Percentiles rank a stretch among this genome's conserved stretches.
phyloP scores from a whole-genome alignment of 2,329 filamentous ascomycete species.

The Plectosphaerella cucumerina region DNA sequence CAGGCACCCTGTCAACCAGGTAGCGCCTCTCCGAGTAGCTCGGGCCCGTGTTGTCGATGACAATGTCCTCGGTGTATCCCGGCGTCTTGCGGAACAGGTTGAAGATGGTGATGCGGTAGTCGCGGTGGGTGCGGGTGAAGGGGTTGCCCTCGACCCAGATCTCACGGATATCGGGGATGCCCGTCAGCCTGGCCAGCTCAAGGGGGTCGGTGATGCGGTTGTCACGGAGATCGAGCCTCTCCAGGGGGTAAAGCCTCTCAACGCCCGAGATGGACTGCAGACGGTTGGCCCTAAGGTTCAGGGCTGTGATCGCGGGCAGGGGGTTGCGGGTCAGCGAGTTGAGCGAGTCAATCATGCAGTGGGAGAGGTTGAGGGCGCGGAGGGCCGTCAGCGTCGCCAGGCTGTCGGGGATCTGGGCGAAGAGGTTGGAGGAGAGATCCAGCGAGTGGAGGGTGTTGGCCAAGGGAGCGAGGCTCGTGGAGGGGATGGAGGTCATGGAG shows the following conservation, averaged over 20 bases:
- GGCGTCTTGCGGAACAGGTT: conserved; percentile 90
- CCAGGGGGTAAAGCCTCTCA: conserved; percentile 81
- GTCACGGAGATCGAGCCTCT: conserved; percentile 86
- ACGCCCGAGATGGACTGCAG: conserved; percentile 84
- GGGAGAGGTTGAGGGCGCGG: conserved; percentile 88
- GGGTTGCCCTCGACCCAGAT: conserved; percentile 92
- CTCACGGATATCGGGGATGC: conserved; percentile 86
- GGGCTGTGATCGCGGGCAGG: conserved; percentile 85
- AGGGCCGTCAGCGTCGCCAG: conserved; percentile 80
- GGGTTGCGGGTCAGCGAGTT: conserved; percentile 83
- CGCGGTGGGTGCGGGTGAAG: conserved; percentile 80
- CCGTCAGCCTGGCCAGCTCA: conserved; percentile 83
- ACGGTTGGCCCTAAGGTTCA: conserved; percentile 88
- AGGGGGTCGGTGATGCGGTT: conserved; percentile 88
- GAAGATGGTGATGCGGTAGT: conserved; percentile 88
- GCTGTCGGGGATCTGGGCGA: conserved; percentile 91
- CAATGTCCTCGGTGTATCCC: conserved; percentile 84
- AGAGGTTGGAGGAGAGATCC: conserved; percentile 88
- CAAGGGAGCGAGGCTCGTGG: conserved; percentile 72
- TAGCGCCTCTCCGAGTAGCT: conserved; percentile 82
- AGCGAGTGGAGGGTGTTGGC: conserved; percentile 87
- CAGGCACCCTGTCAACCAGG: conserved; percentile 74
- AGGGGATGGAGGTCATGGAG: conserved; percentile 74
- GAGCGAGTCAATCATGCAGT: conserved; percentile 96
- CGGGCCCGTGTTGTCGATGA: conserved; percentile 80